Evolutionary conservation across 2,329 filamentous ascomycete genomes (phyloP).

Genomic region (Diplodia seriata): DNA sequence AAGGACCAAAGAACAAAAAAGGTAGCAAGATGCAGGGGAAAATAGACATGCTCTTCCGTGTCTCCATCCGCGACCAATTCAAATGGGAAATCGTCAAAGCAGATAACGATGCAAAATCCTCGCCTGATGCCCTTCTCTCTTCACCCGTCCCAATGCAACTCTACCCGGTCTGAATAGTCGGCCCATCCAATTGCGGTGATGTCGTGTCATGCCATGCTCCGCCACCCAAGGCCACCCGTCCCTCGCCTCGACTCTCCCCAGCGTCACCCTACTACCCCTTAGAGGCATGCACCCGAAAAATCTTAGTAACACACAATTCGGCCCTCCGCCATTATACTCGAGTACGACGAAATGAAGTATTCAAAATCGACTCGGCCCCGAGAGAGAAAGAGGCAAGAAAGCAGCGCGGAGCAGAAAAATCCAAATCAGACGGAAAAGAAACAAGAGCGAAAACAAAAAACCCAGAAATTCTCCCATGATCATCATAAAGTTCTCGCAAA

Average conservation of each 20-base stretch:
- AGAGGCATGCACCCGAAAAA: background rate
- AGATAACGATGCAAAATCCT: slow-evolving; percentile 7
- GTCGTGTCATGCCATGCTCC: background rate
- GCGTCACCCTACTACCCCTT: background rate
- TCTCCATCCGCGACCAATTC: slow-evolving; percentile 10
- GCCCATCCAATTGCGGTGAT: background rate
- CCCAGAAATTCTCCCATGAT: slow-evolving; percentile 13
- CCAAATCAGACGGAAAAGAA: background rate
- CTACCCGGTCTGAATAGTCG: background rate
- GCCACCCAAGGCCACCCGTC: no score
- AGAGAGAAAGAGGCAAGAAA: background rate
- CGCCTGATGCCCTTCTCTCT: background rate
- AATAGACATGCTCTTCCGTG: background rate
- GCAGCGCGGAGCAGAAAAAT: background rate
- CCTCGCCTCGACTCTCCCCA: background rate
- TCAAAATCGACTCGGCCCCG: background rate
- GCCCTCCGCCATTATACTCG: slow-evolving; percentile 22
- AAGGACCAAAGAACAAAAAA: background rate
- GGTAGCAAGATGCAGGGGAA: slow-evolving; percentile 2
- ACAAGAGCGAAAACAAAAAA: background rate
- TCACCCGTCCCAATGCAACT: background rate
- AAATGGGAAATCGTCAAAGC: slow-evolving; percentile 1
- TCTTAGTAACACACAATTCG: slow-evolving; percentile 14
- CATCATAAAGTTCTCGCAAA: slow-evolving; percentile 21
- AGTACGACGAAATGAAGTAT: slow-evolving; percentile 23